phyloP scores from a whole-genome alignment of 495 filamentous ascomycete species.

The Annulohypoxylon moriforme region DNA sequence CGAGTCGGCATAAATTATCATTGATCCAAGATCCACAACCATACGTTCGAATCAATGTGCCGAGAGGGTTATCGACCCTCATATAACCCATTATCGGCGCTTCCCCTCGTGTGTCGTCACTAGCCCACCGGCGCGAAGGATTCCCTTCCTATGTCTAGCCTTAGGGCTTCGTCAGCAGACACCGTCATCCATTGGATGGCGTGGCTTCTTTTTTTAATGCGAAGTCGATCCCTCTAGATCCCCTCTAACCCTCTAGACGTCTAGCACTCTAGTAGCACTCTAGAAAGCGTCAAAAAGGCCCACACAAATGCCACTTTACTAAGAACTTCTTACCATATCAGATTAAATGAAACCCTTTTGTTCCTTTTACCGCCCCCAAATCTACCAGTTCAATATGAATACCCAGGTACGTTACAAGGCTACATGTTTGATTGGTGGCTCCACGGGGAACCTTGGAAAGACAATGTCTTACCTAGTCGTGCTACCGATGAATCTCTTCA shows the following conservation, averaged over 20 bases:
- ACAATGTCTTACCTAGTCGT: conserved; percentile 29
- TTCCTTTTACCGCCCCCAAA: neutral
- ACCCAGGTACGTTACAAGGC: conserved; percentile 6
- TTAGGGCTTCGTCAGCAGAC: conserved; percentile 30
- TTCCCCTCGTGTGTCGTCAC: conserved; percentile 16
- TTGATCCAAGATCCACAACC: conserved; percentile 7
- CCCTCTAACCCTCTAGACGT: neutral
- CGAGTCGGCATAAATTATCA: conserved; percentile 26
- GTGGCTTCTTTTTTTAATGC: conserved; percentile 26
- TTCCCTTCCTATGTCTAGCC: neutral
- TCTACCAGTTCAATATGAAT: neutral
- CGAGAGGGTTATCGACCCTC: neutral
- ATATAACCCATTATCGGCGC: neutral
- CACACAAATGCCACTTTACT: neutral
- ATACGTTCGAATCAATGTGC: conserved; percentile 5
- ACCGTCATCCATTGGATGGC: conserved; percentile 27
- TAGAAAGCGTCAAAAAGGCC: neutral
- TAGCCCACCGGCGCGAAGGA: neutral
- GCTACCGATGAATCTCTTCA: conserved; percentile 13
- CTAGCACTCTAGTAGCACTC: neutral
- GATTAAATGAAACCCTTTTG: neutral
- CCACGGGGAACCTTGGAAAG: conserved; percentile 10
- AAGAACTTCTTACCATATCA: conserved; percentile 9
- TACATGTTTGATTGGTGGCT: conserved; percentile 38
- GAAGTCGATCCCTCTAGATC: conserved; percentile 23